Conservation (phyloP, 148 eudicot species). For the Silene latifolia region DNA sequence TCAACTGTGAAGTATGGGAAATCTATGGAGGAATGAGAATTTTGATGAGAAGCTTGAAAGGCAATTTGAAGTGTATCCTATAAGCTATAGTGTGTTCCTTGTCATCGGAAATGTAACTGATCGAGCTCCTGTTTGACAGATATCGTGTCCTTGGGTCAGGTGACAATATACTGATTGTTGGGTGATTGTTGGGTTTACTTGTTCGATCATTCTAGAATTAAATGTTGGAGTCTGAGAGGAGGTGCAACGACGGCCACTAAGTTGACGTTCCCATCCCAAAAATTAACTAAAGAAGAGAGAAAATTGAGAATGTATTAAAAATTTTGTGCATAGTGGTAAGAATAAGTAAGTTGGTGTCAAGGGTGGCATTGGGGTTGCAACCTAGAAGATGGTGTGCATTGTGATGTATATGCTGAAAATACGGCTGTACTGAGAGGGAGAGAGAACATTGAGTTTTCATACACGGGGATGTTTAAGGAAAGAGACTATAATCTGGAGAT, state of each 20-base stretch:
- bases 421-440: neutral
- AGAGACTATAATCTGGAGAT: neutral
- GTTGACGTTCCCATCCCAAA: no score
- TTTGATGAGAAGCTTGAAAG: neutral
- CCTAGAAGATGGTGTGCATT: neutral
- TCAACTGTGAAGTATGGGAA: neutral
- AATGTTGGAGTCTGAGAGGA: neutral
- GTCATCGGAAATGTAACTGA: neutral
- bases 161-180: neutral
- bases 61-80: neutral
- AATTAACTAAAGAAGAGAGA: no score
- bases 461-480: neutral
- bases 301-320: no score
- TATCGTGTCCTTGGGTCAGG: neutral
- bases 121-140: neutral
- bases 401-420: neutral
- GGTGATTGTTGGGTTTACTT: neutral
- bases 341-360: neutral
- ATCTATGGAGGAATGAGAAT: constrained; percentile 4
- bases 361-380: neutral
- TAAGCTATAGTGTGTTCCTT: neutral
- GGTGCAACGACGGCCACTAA: no score
- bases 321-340: neutral
- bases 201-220: neutral
- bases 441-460: neutral